Percentiles rank a stretch among this genome's conserved stretches.
phyloP scores from a whole-genome alignment of 2,329 filamentous ascomycete species.

The Pseudocercospora macadamiae region DNA sequence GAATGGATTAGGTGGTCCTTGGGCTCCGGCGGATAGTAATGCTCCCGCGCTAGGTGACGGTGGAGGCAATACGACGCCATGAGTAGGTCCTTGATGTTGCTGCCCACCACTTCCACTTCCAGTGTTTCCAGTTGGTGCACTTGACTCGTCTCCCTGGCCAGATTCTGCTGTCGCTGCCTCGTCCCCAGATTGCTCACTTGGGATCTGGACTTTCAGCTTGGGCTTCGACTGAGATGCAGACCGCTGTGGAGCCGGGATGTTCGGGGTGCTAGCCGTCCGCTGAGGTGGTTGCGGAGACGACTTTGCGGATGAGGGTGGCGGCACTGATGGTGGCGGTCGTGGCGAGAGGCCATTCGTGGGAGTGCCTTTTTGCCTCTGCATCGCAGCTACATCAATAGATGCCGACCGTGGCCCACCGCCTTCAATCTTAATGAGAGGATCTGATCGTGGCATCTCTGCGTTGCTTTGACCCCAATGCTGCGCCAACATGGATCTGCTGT shows the following conservation, averaged over 20 bases:
- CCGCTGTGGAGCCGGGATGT: slow-evolving; percentile 71
- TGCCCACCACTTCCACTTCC: slow-evolving; percentile 41
- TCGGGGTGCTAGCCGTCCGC: slow-evolving; percentile 61
- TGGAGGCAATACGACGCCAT: slow-evolving; percentile 79
- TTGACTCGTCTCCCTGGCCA: slow-evolving; percentile 59
- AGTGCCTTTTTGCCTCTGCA: slow-evolving; percentile 52
- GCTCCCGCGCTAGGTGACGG: slow-evolving; percentile 88
- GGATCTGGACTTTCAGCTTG: slow-evolving; percentile 89
- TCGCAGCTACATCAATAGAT: slow-evolving; percentile 65
- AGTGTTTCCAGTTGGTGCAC: slow-evolving; percentile 34
- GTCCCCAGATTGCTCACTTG: slow-evolving; percentile 79
- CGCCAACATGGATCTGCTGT: slow-evolving; percentile 83
- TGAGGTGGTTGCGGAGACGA: slow-evolving; percentile 44
- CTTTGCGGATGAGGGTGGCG: slow-evolving; percentile 35
- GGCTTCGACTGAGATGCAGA: slow-evolving; percentile 76
- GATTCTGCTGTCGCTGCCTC: slow-evolving; percentile 74
- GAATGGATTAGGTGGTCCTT: slow-evolving; percentile 93
- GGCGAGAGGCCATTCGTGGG: slow-evolving; percentile 54
- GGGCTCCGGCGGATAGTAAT: slow-evolving; percentile 85
- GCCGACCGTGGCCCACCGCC: slow-evolving; percentile 57
- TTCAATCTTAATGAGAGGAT: slow-evolving; percentile 49
- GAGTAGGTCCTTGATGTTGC: slow-evolving; percentile 48
- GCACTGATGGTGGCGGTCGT: slow-evolving; percentile 52
- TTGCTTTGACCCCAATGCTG: slow-evolving; percentile 70
- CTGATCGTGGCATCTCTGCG: slow-evolving; percentile 50